A percentile compares a stretch with the other conserved stretches of the same genome.
Conservation (phyloP, 306 rosid genomes). For the Castanea sativa region DNA sequence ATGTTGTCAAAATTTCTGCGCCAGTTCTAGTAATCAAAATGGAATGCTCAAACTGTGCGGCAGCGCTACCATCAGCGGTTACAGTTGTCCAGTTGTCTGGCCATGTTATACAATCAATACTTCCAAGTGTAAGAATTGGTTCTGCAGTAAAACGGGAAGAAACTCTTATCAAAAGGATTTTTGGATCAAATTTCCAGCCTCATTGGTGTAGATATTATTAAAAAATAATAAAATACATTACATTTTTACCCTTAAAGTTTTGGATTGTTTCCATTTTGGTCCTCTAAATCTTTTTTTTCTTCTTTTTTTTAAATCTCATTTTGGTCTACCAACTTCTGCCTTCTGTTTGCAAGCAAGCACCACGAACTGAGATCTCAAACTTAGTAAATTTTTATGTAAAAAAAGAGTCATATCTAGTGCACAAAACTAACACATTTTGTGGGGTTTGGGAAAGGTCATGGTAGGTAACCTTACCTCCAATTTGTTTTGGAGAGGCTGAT, state of each 20-base stretch:
- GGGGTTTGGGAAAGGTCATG: too few relatives aligned
- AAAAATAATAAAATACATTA: too few relatives aligned
- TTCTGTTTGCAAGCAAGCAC: neutral
- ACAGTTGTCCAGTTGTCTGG: conserved; percentile 90
- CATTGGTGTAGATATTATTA: neutral
- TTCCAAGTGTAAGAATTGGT: conserved; percentile 90
- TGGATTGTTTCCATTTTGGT: too few relatives aligned
- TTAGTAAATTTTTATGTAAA: neutral
- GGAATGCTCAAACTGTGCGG: conserved; percentile 98
- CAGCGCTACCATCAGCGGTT: conserved; percentile 75
- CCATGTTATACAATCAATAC: conserved; percentile 72
- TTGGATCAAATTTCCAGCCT: conserved; percentile 10
- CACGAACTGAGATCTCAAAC: neutral
- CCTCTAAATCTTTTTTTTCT: neutral
- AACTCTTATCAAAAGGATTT: neutral
- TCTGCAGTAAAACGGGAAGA: conserved; percentile 43
- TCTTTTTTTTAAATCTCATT: neutral
- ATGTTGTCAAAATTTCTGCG: conserved; percentile 79
- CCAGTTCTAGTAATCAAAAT: conserved; percentile 87
- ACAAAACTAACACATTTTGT: too few relatives aligned
- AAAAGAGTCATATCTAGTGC: too few relatives aligned
- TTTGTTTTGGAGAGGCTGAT: too few relatives aligned
- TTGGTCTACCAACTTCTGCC: neutral
- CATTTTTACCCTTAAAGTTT: too few relatives aligned
- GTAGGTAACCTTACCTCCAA: too few relatives aligned